Base-by-base conservation (phyloP, 2,329 filamentous ascomycete genomes). In the Talaromyces sp. region DNA sequence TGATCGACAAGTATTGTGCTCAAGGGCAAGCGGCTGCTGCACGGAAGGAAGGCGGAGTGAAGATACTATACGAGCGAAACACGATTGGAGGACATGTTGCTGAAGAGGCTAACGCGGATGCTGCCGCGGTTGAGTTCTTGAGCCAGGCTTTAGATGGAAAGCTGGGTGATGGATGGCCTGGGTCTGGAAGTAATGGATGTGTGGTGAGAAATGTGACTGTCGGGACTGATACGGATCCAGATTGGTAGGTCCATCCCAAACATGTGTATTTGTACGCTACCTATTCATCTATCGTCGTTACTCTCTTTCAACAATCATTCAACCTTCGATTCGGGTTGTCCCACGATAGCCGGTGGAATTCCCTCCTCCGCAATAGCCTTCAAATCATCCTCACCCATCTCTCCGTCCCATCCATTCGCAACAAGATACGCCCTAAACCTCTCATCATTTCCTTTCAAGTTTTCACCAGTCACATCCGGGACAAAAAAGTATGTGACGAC, bases 401-500 rank as follows among this genome's bases (percentile, higher is more conserved):
- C 72, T 0, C 79, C 80, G 59, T 77, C 73, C 80, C 80, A 82
- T 0, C 79, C 80, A 62, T 81, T 70, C 1, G 68, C 70, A 3
- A 79, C 72, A 46, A 83, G 69, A 64, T 80, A 82, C 2, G 72
- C 71, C 14, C 76, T 72, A 63, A 83, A 82, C 48, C 69, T 72
- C 63, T 79, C 78, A 66, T 83, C 81, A 42, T 75, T 74, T 9
- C 73, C 63, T 2, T 70, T 67, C 25, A 83, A 68, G 69, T 83
- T 79, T 50, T 81, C 79, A 9, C 78, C 79, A 0, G 72, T 77
- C 21, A 82, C 64, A 66, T 81, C 72, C 0, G 79, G 79, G 1
- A 83, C 73, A 55, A 82, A 82, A 66, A 82, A 76, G 56, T 70
- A 81, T 0, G 80, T 82, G 4, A 83, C 80, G 5, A 80, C 33